Evolutionary conservation across 176 grass and related monocot genomes (phyloP), one percentile per base, ranked within the genome.

Genomic region (Pontederia crassipes): DNA sequence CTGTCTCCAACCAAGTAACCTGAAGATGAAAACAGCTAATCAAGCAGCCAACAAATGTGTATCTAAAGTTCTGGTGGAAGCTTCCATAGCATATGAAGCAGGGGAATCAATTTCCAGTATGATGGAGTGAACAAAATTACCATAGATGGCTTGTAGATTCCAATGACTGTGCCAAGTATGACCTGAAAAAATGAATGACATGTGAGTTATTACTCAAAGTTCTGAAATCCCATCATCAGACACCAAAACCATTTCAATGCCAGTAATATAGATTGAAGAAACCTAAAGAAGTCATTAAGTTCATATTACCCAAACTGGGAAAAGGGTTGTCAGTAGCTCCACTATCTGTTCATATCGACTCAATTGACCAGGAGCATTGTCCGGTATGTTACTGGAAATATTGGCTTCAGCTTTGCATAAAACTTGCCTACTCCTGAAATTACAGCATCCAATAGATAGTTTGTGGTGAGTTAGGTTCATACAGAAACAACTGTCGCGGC

Each of bases 1-100:
- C 87, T 0, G 93, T 98, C 61, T 92, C 87, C 76, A 98, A 71
- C 87, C 93, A 98, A 55, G 93, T 98, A 71, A 98, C 93, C 93
- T 92, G 71, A 64, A 18, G 11, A 29, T 52, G 9, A 48, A 51
- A 57, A 27, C 66, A 71, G 18, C 49, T 71, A 74, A 67, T 35
- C 63, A 60, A 64, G 45, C 66, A 69, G 58, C 66, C 24, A 76
- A 15, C 46, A 24, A 46, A 6, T n/a, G 48, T 67, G 69, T 24
- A 56, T 45, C 17, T 48, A 66, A 58, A 64, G 57, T 14, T 54
- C 54, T 26, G 46, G 1, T 60, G 17, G 28, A 69, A 12, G 24
- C 11, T 17, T 17, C 5, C 52, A 55, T 15, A 29, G 58, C 2
- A 46, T 29, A 60, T 1, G 29, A 40, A 27, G 20, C 15, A 10